phyloP scores from a whole-genome alignment of 2,329 filamentous ascomycete species.

The Sporothrix dimorphospora region DNA sequence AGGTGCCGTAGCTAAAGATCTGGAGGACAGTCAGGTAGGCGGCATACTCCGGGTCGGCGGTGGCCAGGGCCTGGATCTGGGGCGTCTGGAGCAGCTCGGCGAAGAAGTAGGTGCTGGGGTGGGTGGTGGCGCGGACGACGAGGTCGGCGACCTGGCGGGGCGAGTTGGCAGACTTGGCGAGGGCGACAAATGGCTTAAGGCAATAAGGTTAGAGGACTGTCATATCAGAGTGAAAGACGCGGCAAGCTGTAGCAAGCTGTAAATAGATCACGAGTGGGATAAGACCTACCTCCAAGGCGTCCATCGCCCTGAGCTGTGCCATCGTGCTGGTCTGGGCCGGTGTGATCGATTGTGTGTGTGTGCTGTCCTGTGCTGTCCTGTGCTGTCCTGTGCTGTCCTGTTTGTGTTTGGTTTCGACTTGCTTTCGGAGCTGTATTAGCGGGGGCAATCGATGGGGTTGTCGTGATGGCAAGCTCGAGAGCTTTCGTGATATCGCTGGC shows the following conservation, averaged over 20 bases:
- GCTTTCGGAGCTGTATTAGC: neutral
- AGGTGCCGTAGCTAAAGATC: slow-evolving; percentile 93
- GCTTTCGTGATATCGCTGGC: slow-evolving; percentile 9
- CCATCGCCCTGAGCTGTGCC: slow-evolving; percentile 73
- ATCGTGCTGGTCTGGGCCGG: slow-evolving; percentile 48
- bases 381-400: neutral
- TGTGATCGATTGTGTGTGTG: neutral
- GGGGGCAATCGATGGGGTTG: neutral
- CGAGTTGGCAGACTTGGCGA: slow-evolving; percentile 83
- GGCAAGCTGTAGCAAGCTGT: neutral
- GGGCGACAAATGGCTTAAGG: slow-evolving; percentile 81
- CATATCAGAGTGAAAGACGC: neutral
- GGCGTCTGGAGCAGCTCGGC: slow-evolving; percentile 84
- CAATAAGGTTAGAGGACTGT: neutral
- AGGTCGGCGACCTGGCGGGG: slow-evolving; percentile 84
- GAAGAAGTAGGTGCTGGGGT: slow-evolving; percentile 88
- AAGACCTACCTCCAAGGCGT: slow-evolving; percentile 61
- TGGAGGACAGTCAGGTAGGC: slow-evolving; percentile 72
- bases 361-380: neutral
- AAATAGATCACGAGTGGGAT: neutral
- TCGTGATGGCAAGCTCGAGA: slow-evolving; percentile 15
- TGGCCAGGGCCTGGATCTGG: slow-evolving; percentile 73
- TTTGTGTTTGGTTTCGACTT: neutral
- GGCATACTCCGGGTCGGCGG: slow-evolving; percentile 59
- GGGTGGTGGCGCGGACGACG: slow-evolving; percentile 84